Base-by-base conservation (phyloP, 306 rosid genomes). In the cucumber (Cucumis sativus) region DNA sequence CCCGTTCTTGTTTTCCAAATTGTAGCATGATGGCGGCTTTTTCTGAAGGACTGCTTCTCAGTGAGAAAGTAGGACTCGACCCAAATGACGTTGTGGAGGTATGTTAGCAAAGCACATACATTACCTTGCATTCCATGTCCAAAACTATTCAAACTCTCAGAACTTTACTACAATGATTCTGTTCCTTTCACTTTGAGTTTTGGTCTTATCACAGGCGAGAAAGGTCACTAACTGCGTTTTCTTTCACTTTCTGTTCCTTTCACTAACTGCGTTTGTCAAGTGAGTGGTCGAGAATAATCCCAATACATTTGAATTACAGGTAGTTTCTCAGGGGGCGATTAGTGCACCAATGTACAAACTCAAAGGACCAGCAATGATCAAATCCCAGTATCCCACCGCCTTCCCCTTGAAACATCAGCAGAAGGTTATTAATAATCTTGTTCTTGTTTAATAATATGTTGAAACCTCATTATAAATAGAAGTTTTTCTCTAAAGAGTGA, bases 381-480 rank as follows among this genome's bases (percentile, higher is more conserved):
- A 92, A 55, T 92, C 98, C 5, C 74, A 74, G 37, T 92, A 92
- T 51, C 97, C 98, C 4, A 88, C 98, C 5, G 97, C 97, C 14
- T 95, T 95, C 75, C 97, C 98, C 70, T 79, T 95, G 64, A 95
- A 95, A 88, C 98, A 95, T 83, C 98, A 92, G 82, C 98, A 95
- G 86, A 95, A 95, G 97, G 98, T 91, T 54, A 63, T 88, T 79
- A 63, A 88, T 80, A 28, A 51, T 49, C 76, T 18, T 75, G 76
- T 71, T 49, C 76, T 47, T 49, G 60, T 45, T 71, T 14, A 25
- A 71, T 28, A 43, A 41, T 35, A 33, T 13, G 10, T 18, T 14
- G 5, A 69, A 69, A 69, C 30, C n/a, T n/a, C 55, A n/a, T 68
- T 6, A 11, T 52, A 52, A 6, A 52, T 52, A 16, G 7, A 4